A percentile compares a stretch with the other conserved stretches of the same genome.
phyloP scores from a whole-genome alignment of 2,329 filamentous ascomycete genomes.

The Metarhizium anisopliae region DNA sequence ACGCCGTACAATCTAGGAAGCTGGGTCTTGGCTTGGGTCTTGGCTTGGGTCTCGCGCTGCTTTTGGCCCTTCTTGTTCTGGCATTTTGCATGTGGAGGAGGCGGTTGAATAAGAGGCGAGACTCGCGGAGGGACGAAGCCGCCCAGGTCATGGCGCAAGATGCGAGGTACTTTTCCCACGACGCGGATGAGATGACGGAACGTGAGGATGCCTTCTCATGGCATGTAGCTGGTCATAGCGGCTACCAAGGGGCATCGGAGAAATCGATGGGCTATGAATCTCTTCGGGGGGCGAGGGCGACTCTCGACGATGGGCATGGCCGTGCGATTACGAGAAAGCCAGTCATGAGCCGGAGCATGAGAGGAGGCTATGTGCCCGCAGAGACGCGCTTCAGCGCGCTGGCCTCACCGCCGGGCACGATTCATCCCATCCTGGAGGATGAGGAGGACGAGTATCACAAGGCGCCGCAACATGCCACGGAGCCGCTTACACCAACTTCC shows the following conservation, averaged over 20 bases:
- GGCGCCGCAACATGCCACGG: background rate
- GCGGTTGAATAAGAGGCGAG: slow-evolving; percentile 24
- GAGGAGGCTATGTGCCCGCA: slow-evolving; percentile 24
- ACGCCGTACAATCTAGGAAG: slow-evolving; percentile 14
- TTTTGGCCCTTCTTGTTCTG: slow-evolving; percentile 33
- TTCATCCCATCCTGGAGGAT: slow-evolving; percentile 51
- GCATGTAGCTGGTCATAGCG: background rate
- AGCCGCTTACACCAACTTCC: slow-evolving; percentile 23
- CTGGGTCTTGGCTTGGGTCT: slow-evolving; percentile 57
- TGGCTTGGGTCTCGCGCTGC: slow-evolving; percentile 41
- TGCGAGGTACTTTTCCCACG: slow-evolving; percentile 33
- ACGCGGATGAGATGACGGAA: slow-evolving; percentile 38
- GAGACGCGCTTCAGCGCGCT: slow-evolving; percentile 19
- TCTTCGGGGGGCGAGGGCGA: slow-evolving; percentile 25
- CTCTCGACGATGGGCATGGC: slow-evolving; percentile 21
- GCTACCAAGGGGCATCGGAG: slow-evolving; percentile 16
- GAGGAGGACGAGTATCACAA: slow-evolving; percentile 40
- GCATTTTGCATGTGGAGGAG: slow-evolving; percentile 44
- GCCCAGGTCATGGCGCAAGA: slow-evolving; percentile 42
- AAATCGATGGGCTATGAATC: slow-evolving; percentile 42
- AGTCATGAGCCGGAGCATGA: slow-evolving; percentile 16
- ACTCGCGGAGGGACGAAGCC: slow-evolving; percentile 32
- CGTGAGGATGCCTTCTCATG: slow-evolving; percentile 13
- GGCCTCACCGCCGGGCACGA: slow-evolving; percentile 28
- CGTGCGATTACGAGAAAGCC: slow-evolving; percentile 26